phyloP scores from a whole-genome alignment of 2,329 filamentous ascomycete species.

The Decorospora gaudefroyi region DNA sequence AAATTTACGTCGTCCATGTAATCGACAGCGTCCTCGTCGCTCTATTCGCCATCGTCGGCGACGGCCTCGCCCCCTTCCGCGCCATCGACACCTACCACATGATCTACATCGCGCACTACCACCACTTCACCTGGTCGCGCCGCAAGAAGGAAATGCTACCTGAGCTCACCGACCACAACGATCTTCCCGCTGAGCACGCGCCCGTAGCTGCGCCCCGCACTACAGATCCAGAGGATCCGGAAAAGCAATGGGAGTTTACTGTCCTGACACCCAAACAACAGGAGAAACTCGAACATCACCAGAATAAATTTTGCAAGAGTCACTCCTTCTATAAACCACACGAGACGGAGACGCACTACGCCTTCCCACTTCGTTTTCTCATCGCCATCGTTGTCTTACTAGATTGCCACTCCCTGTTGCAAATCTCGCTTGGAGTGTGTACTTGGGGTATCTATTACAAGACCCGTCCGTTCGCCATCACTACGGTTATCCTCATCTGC shows the following conservation, averaged over 20 bases:
- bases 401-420: slow-evolving; percentile 77
- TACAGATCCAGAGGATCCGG: slow-evolving; percentile 42
- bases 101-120: slow-evolving; percentile 78
- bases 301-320: slow-evolving; percentile 77
- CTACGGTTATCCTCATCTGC: slow-evolving; percentile 78
- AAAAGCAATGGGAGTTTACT: slow-evolving; percentile 56
- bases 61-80: slow-evolving; percentile 70
- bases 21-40: slow-evolving; percentile 64
- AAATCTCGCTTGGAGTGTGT: slow-evolving; percentile 76
- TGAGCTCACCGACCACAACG: slow-evolving; percentile 68
- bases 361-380: slow-evolving; percentile 75
- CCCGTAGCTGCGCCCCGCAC: slow-evolving; percentile 50
- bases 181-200: slow-evolving; percentile 59
- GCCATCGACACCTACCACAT: slow-evolving; percentile 86
- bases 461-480: slow-evolving; percentile 70
- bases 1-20: slow-evolving; percentile 63
- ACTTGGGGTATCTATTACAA: slow-evolving; percentile 80
- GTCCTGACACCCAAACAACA: slow-evolving; percentile 70
- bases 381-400: slow-evolving; percentile 78
- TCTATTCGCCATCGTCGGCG: slow-evolving; percentile 66
- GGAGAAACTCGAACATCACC: slow-evolving; percentile 72
- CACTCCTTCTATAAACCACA: slow-evolving; percentile 91
- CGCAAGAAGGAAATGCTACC: slow-evolving; percentile 66
- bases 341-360: slow-evolving; percentile 79
- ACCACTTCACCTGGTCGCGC: slow-evolving; percentile 66